Evolutionary conservation across 352 stramenopile genomes (phyloP).

Genomic region (Phytophthora chlamydospora): DNA sequence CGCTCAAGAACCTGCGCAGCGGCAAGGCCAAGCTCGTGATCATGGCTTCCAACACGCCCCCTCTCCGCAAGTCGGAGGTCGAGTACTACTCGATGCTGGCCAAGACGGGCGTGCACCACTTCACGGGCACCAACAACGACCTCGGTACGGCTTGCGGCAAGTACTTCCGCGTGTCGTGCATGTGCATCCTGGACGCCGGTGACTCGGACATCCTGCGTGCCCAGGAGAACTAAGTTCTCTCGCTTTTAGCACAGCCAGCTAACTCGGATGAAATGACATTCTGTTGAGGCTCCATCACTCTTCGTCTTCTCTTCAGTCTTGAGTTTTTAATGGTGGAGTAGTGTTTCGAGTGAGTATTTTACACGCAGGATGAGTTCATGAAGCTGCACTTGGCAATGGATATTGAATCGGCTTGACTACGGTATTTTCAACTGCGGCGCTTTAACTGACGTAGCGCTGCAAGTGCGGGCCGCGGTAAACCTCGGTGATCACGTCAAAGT

Average conservation of each 20-base stretch:
- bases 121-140: constrained; percentile 98
- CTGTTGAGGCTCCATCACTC: constrained; percentile 27
- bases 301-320: not conserved
- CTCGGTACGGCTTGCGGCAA: constrained; percentile 99
- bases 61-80: constrained; percentile 98
- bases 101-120: constrained; percentile 99
- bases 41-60: constrained; percentile 97
- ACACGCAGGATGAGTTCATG: too few relatives aligned
- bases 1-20: constrained; percentile 96
- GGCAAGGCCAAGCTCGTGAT: constrained; percentile 98
- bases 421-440: not conserved
- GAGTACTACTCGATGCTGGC: constrained; percentile 99
- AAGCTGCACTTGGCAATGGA: too few relatives aligned
- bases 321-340: not conserved
- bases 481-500: constrained; percentile 66
- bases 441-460: constrained; percentile 33
- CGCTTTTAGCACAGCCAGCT: constrained; percentile 1
- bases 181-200: constrained; percentile 97
- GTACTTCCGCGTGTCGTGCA: constrained; percentile 98
- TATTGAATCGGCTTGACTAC: too few relatives aligned
- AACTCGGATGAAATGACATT: constrained; percentile 25
- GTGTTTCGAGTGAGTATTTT: not conserved
- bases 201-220: constrained; percentile 98
- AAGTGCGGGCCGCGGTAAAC: constrained; percentile 55
- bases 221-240: constrained; percentile 55